These are phyloP conservation scores for Glaciozyma martinii DNA, from an alignment of 768 basidiomycete genomes.

Conservation along the genomic window DNA sequence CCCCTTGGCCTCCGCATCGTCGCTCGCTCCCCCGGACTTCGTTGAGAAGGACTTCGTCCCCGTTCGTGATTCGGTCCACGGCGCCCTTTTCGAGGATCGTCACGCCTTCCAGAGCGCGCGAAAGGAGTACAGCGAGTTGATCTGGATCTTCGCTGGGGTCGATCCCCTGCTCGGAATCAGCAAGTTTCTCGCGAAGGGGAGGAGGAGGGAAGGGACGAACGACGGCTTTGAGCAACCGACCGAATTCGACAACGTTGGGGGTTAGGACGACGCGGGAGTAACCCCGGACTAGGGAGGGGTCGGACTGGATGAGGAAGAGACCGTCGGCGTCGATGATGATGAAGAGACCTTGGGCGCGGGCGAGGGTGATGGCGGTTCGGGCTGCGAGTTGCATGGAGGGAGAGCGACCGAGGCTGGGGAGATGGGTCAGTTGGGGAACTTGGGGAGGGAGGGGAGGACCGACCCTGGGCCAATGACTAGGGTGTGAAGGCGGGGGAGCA, in stretches of 20 bases:
- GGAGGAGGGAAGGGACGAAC: conserved; percentile 42
- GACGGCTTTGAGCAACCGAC: conserved; percentile 64
- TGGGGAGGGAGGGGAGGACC: neutral
- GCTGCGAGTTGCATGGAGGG: conserved; percentile 81
- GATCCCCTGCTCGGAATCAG: neutral
- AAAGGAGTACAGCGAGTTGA: conserved; percentile 61
- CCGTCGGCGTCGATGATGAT: conserved; percentile 93
- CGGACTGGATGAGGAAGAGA: conserved; percentile 69
- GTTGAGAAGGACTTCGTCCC: conserved; percentile 56
- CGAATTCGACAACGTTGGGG: conserved; percentile 90
- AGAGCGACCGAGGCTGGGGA: conserved; percentile 61
- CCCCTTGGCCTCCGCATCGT: conserved; percentile 92
- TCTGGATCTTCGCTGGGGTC: conserved; percentile 6
- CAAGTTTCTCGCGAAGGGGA: neutral
- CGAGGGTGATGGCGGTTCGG: conserved; percentile 62
- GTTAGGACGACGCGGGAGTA: conserved; percentile 83
- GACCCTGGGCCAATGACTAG: neutral
- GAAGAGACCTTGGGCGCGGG: conserved; percentile 66
- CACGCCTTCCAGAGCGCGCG: conserved; percentile 69
- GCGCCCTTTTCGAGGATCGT: conserved; percentile 84
- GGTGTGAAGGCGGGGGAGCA: conserved; percentile 75
- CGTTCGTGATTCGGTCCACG: conserved; percentile 68
- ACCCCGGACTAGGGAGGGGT: conserved; percentile 64
- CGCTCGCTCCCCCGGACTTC: conserved; percentile 73
- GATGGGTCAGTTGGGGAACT: too few species aligned